phyloP scores from a whole-genome alignment of 805 yeast species.

The Monosporozyma siamensis region DNA sequence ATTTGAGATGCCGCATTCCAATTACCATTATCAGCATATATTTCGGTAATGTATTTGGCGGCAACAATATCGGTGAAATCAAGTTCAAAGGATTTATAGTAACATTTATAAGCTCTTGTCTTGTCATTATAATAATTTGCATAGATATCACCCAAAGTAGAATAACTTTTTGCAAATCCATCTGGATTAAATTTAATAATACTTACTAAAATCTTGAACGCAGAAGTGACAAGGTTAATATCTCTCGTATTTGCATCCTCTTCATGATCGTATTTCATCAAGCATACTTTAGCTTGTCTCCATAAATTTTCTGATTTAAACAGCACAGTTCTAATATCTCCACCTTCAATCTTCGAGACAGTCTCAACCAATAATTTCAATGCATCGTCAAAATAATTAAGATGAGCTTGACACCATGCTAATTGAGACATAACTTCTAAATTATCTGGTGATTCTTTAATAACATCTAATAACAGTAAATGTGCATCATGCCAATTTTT shows the following conservation, averaged over 20 bases:
- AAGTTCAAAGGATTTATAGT: constrained; percentile 79
- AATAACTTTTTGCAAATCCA: constrained; percentile 67
- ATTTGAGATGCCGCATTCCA: constrained; percentile 81
- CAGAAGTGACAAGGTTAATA: constrained; percentile 31
- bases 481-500: constrained; percentile 49
- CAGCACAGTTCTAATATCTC: constrained; percentile 44
- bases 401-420: constrained; percentile 66
- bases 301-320: constrained; percentile 53
- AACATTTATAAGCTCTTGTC: constrained; percentile 73
- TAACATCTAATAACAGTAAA: constrained; percentile 42
- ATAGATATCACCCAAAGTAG: constrained; percentile 73
- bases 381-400: constrained; percentile 42
- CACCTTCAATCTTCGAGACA: constrained; percentile 35
- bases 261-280: constrained; percentile 28
- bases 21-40: constrained; percentile 56
- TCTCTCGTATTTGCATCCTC: constrained; percentile 5
- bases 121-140: constrained; percentile 46
- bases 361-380: constrained; percentile 27
- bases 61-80: constrained; percentile 69
- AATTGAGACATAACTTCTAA: constrained; percentile 55
- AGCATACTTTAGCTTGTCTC: constrained; percentile 62
- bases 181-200: constrained; percentile 56
- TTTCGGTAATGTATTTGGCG: constrained; percentile 60
- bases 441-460: constrained; percentile 41
- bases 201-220: constrained; percentile 49